phyloP scores from a whole-genome alignment of 805 yeast genomes.

The Komagataella kurtzmanii region DNA sequence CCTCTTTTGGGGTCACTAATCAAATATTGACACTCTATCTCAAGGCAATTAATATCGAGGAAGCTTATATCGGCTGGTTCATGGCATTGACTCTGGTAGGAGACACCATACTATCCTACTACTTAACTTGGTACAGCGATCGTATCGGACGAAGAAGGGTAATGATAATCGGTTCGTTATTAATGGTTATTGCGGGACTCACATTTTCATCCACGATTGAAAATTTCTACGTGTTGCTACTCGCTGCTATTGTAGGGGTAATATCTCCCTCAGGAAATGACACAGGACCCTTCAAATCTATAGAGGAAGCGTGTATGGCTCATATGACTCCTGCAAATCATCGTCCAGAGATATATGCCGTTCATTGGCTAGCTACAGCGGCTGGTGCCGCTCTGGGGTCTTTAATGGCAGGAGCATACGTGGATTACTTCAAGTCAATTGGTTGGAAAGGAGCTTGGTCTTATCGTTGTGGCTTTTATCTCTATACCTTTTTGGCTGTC shows the following conservation, averaged over 20 bases:
- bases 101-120: slow-evolving; percentile 58
- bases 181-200: slow-evolving; percentile 60
- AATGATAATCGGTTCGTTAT: slow-evolving; percentile 44
- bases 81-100: slow-evolving; percentile 76
- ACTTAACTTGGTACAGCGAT: slow-evolving; percentile 70
- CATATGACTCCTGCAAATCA: slow-evolving; percentile 54
- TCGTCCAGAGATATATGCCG: slow-evolving; percentile 64
- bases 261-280: slow-evolving; percentile 85
- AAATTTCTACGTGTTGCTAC: slow-evolving; percentile 38
- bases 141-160: slow-evolving; percentile 52
- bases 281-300: slow-evolving; percentile 80
- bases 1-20: slow-evolving; percentile 69
- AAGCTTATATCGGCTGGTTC: slow-evolving; percentile 55
- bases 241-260: slow-evolving; percentile 74
- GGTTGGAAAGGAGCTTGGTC: slow-evolving; percentile 18
- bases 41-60: slow-evolving; percentile 37
- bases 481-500: slow-evolving; percentile 42
- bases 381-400: slow-evolving; percentile 69
- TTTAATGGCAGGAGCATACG: slow-evolving; percentile 34
- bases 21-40: slow-evolving; percentile 64
- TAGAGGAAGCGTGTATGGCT: slow-evolving; percentile 75
- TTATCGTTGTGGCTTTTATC: slow-evolving; percentile 42
- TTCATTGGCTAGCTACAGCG: slow-evolving; percentile 57
- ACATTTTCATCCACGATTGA: slow-evolving; percentile 41
- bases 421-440: slow-evolving; percentile 17